These are phyloP conservation scores for Fusarium drepaniforme DNA, from an alignment of 2,329 filamentous ascomycete species.

Conservation along the genomic window DNA sequence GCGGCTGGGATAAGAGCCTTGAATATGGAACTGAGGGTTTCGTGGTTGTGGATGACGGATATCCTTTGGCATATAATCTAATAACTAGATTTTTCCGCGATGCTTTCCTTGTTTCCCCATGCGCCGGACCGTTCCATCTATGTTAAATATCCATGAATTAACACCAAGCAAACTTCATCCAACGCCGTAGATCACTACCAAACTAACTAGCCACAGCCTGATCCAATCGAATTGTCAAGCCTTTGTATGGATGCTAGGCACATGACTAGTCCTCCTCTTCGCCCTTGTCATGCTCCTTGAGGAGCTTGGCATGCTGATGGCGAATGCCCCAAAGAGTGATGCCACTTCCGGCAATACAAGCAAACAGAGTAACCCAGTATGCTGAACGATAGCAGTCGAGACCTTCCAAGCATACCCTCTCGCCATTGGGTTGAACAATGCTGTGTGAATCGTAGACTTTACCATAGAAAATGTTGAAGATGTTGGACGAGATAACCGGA, in stretches of 20 bases:
- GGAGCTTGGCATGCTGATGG: conserved; percentile 61
- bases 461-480: conserved; percentile 95
- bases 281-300: conserved; percentile 53
- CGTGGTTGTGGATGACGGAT: conserved; percentile 15
- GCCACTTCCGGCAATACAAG: conserved; percentile 76
- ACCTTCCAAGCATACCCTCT: conserved; percentile 81
- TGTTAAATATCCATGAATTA: background rate
- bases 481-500: conserved; percentile 87
- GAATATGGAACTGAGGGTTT: conserved; percentile 18
- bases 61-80: conserved; percentile 32
- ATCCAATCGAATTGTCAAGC: background rate
- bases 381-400: conserved; percentile 84
- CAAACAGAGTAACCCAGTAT: conserved; percentile 82
- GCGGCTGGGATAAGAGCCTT: conserved; percentile 23
- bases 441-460: conserved; percentile 85
- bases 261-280: conserved; percentile 52
- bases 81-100: conserved; percentile 21
- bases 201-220: background rate
- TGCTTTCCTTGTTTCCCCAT: background rate
- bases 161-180: background rate
- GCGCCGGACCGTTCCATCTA: conserved; percentile 10
- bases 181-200: conserved; percentile 15
- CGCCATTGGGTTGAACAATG: conserved; percentile 73
- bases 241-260: background rate
- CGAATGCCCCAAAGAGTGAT: conserved; percentile 80